A percentile compares a stretch with the other conserved stretches of the same genome.
Evolutionary conservation across 1,139 yeast species (phyloP).

Genomic region (Yamadazyma triangularis): DNA sequence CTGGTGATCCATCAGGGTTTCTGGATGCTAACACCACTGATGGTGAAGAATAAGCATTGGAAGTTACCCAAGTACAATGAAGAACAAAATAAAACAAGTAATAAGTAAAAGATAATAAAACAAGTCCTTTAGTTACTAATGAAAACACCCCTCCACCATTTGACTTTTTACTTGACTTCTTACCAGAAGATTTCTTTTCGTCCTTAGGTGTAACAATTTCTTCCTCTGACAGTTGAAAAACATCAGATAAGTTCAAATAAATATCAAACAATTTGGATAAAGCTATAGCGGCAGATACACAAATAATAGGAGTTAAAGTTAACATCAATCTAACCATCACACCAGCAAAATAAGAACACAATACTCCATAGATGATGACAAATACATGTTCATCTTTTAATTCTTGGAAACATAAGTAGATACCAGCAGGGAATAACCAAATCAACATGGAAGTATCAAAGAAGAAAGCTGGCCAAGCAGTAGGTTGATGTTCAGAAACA

Average conservation of each 20-base stretch:
- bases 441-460: constrained; percentile 89
- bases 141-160: constrained; percentile 22
- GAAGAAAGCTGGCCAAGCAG: constrained; percentile 98
- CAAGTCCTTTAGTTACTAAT: constrained; percentile 54
- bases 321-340: constrained; percentile 98
- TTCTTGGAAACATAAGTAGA: constrained; percentile 85
- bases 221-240: constrained; percentile 16
- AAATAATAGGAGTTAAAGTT: constrained; percentile 92
- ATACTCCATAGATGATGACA: constrained; percentile 81
- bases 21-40: constrained; percentile 90
- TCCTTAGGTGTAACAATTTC: not conserved
- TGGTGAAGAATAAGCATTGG: constrained; percentile 94
- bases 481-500: constrained; percentile 98
- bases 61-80: constrained; percentile 98
- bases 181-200: constrained; percentile 6
- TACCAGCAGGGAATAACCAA: constrained; percentile 99
- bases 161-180: constrained; percentile 4
- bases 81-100: constrained; percentile 80
- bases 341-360: constrained; percentile 97
- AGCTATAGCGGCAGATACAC: constrained; percentile 87
- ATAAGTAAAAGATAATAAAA: constrained; percentile 64
- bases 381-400: constrained; percentile 90
- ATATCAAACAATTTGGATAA: constrained; percentile 79
- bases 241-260: constrained; percentile 64
- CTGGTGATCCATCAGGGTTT: constrained; percentile 79